Evolutionary conservation across 805 yeast species (phyloP), one percentile per base, ranked within the genome.

Genomic region (Candida tallmaniae): DNA sequence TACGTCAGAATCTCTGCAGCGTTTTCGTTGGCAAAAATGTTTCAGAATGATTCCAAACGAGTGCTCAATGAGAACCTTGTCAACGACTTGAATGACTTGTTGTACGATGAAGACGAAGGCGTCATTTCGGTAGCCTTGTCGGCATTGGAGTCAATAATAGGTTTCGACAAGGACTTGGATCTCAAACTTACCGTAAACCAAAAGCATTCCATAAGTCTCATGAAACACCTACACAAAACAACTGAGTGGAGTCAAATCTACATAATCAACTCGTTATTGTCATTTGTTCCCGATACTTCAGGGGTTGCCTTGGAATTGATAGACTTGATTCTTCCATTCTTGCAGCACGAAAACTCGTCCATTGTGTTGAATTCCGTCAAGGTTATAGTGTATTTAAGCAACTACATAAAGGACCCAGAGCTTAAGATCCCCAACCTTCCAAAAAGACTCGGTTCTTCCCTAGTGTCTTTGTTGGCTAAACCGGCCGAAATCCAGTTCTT

Each of bases 401-500:
- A 89, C 54, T 90, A 84, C 54, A 78, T 82, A 11, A 69, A 69
- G 17, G 65, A 65, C 32, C 68, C 80, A 1, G 76, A 72, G 20
- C 69, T 72, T 22, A 66, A 68, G n/a, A 51, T 83, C 4, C 80
- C 85, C 1, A 48, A 61, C 2, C 55, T 80, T 12, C 67, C 78
- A 6, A 69, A 71, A 36, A 62, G 81, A 40, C 60, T 87, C 32
- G 85, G 93, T 0, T 71, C 78, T 9, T 78, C 93, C 0, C 61
- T 88, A 28, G 71, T 80, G 1, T 73, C 86, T 4, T 58, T 88
- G 22, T 62, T 88, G 39, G 68, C 85, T 3, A 85, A 83, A 50
- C 85, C 89, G 0, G 62, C 89, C 0, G 97, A 90, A 54, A 66
- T 86, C 17, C 95, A 87, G 56, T 90, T 88, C 53, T 64, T 88